phyloP scores from a whole-genome alignment of 768 basidiomycete genomes.

The Trametes cinnabarina region DNA sequence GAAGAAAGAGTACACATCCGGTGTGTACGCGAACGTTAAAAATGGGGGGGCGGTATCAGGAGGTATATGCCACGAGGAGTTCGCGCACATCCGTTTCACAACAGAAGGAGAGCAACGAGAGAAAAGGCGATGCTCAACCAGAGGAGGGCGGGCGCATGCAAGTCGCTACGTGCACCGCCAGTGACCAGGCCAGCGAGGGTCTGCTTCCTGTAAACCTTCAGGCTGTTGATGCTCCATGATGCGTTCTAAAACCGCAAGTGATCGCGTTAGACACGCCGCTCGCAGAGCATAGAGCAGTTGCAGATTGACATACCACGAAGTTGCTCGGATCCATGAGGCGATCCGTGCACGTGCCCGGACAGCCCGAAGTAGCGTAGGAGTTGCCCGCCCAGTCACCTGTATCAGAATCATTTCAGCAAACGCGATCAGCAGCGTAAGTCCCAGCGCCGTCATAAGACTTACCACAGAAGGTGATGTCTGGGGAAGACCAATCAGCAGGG shows the following conservation, averaged over 20 bases:
- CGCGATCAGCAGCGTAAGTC: slow-evolving; percentile 1
- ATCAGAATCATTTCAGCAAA: slow-evolving; percentile 8
- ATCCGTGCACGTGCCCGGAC: slow-evolving; percentile 70
- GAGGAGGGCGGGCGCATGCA: not conserved
- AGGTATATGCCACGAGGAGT: not conserved
- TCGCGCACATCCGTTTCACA: not conserved
- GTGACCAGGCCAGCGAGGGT: slow-evolving; percentile 38
- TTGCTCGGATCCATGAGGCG: slow-evolving; percentile 65
- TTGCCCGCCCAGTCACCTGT: slow-evolving; percentile 84
- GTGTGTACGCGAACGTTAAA: not conserved
- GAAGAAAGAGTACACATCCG: not conserved
- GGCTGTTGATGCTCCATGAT: slow-evolving; percentile 74
- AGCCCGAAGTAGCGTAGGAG: slow-evolving; percentile 68
- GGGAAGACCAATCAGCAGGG: slow-evolving; percentile 19
- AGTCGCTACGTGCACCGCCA: slow-evolving; percentile 10
- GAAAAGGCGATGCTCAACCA: slow-evolving; percentile 4
- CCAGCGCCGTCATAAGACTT: slow-evolving; percentile 13
- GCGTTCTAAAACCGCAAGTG: slow-evolving; percentile 53
- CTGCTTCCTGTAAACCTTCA: slow-evolving; percentile 72
- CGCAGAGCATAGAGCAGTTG: not conserved
- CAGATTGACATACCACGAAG: slow-evolving; percentile 55
- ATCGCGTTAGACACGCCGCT: not conserved
- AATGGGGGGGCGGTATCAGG: not conserved
- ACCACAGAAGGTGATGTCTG: slow-evolving; percentile 86
- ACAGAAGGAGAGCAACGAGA: not conserved